Percentiles rank a stretch among this genome's conserved stretches.
Conservation (phyloP, 441 rosid species). For the Capsella rubella region DNA sequence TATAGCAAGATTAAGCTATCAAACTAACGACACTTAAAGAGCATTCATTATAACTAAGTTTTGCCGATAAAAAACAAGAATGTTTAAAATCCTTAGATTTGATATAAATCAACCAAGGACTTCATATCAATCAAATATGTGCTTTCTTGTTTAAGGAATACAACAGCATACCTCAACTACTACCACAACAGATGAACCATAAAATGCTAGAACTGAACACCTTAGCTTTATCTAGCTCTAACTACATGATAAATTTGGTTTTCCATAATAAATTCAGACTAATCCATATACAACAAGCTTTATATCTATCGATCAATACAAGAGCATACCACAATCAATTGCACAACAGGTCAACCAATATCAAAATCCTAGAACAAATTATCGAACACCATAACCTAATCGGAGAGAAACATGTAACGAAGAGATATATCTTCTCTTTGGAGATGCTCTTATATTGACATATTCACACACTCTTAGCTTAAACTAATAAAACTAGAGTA, state of each 20-base stretch:
- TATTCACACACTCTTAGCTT: too few relatives aligned
- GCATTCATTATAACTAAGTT: background rate
- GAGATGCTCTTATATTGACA: constrained; percentile 54
- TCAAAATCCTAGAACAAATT: constrained; percentile 14
- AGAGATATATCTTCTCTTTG: constrained; percentile 50
- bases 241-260: too few relatives aligned
- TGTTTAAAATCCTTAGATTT: too few relatives aligned
- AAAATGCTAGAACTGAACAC: too few relatives aligned
- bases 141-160: too few relatives aligned
- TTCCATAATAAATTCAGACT: too few relatives aligned
- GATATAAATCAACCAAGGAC: background rate
- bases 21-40: constrained; percentile 7
- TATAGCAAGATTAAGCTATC: constrained; percentile 14
- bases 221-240: too few relatives aligned
- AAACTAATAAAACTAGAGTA: too few relatives aligned
- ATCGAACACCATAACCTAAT: constrained; percentile 20
- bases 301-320: constrained; percentile 1
- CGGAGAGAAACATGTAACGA: constrained; percentile 4
- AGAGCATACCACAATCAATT: background rate
- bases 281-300: background rate
- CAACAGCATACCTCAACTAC: too few relatives aligned
- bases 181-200: too few relatives aligned
- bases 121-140: background rate
- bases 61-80: too few relatives aligned
- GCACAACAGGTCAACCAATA: constrained; percentile 13